phyloP scores from a whole-genome alignment of 768 basidiomycete genomes.

The Termitomyces sp. region DNA sequence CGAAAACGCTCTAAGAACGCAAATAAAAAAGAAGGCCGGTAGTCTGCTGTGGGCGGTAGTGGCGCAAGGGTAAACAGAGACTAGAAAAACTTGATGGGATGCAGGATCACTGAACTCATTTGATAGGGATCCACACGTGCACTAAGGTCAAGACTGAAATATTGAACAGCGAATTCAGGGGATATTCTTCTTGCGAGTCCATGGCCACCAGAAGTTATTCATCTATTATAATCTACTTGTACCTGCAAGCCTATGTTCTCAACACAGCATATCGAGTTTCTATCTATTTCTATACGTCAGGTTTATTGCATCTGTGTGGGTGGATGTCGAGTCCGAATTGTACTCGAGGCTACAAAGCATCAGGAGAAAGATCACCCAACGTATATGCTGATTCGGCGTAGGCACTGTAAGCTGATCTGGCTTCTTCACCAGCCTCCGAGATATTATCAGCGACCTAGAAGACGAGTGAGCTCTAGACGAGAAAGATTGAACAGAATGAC shows the following conservation, averaged over 20 bases:
- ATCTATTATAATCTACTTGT: not conserved
- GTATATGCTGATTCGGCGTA: slow-evolving; percentile 46
- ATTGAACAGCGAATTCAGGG: too few species aligned
- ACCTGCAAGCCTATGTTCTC: not conserved
- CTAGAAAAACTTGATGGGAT: too few species aligned
- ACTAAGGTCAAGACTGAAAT: too few species aligned
- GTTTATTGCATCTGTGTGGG: not conserved
- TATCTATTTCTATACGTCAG: slow-evolving; percentile 2
- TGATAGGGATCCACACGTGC: too few species aligned
- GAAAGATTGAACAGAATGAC: slow-evolving; percentile 23
- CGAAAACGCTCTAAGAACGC: too few species aligned
- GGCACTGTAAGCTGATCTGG: slow-evolving; percentile 54
- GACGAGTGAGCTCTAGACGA: not conserved
- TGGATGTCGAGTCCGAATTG: not conserved
- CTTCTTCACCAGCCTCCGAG: slow-evolving; percentile 76
- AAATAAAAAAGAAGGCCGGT: too few species aligned
- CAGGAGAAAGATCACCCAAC: slow-evolving; percentile 68
- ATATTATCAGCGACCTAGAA: slow-evolving; percentile 66
- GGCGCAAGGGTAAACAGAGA: too few species aligned
- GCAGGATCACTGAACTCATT: too few species aligned
- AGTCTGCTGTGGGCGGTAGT: too few species aligned
- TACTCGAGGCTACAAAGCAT: slow-evolving; percentile 48
- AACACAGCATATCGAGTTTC: not conserved
- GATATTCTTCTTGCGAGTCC: too few species aligned
- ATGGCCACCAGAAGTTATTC: not conserved